A percentile compares a stretch with the other conserved stretches of the same genome.
Conservation (phyloP, 192 early-diverging fungal genomes). For the Backusella mclennaniae region DNA sequence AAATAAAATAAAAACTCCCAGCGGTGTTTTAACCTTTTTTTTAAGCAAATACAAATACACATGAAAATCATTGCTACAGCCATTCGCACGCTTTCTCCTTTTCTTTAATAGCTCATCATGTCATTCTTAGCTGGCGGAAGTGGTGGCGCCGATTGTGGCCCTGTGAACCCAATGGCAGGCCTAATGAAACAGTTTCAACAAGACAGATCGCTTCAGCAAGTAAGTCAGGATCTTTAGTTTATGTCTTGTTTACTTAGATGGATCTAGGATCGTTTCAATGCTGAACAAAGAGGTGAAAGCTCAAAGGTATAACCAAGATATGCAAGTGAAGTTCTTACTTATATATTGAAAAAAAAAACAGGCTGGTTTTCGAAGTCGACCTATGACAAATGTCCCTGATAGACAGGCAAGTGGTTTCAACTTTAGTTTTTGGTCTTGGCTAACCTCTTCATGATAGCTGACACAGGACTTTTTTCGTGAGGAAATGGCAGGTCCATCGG, state of each 20-base stretch:
- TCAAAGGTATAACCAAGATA: constrained; percentile 16
- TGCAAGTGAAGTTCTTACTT: background rate
- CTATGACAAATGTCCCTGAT: background rate
- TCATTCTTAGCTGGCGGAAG: background rate
- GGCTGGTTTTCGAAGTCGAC: constrained; percentile 14
- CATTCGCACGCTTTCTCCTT: background rate
- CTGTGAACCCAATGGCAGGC: constrained; percentile 68
- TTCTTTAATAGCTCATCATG: background rate
- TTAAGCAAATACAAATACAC: background rate
- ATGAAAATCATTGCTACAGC: background rate
- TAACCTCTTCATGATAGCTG: constrained; percentile 32
- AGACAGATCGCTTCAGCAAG: constrained; percentile 81
- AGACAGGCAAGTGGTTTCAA: constrained; percentile 19
- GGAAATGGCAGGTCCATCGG: constrained; percentile 23
- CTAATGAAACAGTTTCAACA: constrained; percentile 80
- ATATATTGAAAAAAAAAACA: background rate
- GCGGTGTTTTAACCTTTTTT: background rate
- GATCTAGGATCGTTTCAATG: constrained; percentile 26
- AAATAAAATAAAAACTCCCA: background rate
- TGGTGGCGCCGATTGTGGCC: constrained; percentile 70
- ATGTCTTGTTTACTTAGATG: background rate
- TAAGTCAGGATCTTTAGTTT: constrained; percentile 14
- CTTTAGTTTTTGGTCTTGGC: background rate
- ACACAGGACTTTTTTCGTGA: constrained; percentile 55
- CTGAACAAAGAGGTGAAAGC: constrained; percentile 24